These are phyloP conservation scores for Aspergillus viridinutans DNA, from an alignment of 2,329 filamentous ascomycete species.

Conservation along the genomic window DNA sequence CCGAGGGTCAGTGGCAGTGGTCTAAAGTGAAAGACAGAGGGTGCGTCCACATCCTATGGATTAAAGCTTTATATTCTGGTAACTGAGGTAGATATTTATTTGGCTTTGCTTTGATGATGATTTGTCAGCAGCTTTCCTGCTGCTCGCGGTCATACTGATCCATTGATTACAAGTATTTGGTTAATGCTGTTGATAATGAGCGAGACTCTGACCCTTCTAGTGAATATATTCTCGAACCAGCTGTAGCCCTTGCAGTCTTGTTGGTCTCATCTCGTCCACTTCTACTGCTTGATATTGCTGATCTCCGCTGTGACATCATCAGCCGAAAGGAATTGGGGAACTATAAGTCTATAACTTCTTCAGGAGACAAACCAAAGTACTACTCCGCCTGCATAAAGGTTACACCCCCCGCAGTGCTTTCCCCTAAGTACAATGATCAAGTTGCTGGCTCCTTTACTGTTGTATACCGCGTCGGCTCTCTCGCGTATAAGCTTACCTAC, in stretches of 20 bases:
- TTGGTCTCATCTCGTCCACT: background rate
- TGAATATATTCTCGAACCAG: background rate
- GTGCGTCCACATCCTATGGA: background rate
- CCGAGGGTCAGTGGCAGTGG: background rate
- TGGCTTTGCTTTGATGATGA: background rate
- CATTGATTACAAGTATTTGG: conserved; percentile 3
- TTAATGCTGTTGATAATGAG: background rate
- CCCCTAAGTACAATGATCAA: too few species aligned
- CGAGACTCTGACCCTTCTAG: too few species aligned
- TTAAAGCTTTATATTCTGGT: background rate
- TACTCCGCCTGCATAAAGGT: too few species aligned
- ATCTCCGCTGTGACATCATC: background rate
- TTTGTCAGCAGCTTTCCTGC: background rate
- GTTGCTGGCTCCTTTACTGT: too few species aligned
- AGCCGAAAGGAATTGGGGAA: background rate
- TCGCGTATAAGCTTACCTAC: too few species aligned
- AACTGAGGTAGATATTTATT: background rate
- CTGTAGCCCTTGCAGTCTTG: background rate
- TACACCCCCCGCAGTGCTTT: too few species aligned
- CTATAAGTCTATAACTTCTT: background rate
- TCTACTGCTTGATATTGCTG: background rate
- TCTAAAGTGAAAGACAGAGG: background rate
- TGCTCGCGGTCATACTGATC: background rate
- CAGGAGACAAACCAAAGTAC: background rate
- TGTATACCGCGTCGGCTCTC: too few species aligned